Evolutionary conservation across 192 early-diverging fungal species (phyloP), one percentile per base, ranked within the genome.

Genomic region (Entomortierella lignicola): DNA sequence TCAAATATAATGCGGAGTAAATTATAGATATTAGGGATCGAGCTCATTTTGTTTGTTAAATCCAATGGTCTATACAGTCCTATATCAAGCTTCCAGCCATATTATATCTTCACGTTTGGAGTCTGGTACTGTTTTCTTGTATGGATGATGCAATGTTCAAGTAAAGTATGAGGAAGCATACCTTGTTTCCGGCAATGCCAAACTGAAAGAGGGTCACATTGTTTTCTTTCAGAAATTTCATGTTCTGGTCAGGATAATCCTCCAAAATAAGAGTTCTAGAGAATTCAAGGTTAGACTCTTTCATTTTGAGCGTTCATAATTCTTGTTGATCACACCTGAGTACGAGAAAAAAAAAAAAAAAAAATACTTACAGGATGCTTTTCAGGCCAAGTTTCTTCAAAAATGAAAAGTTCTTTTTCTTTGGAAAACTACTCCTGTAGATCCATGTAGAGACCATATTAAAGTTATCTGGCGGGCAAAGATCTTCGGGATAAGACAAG

Each of bases 391-490:
- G 85, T 60, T 93, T 94, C 53, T 94, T 87, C 23, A 99, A 82
- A 71, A 98, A 99, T 27, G 91, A 85, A 86, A 92, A 96, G 71
- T 96, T 93, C 65, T 96, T 96, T 66, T 94, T 94, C 55, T 94
- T 95, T 1, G 97, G 97, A 82, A 94, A 95, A 29, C 94, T 96
- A 50, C 93, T 94, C 55, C 98, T 88, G 77, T 98, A 99, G n/a
- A 99, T 91, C 60, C 93, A 92, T 8, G 91, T 91, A 34, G 92
- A 91, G 23, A 99, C 97, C 95, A 98, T 97, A 59, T 91, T 92
- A 82, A 99, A 97, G 88, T 98, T 98, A 58, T 94, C 90, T 0
- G 96, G 95, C 12, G 97, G 97, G 52, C 95, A 91, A 21, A 97
- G 56, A 8, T 89, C 86, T 69, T 88, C 86, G n/a, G 88, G 86